Conservation (phyloP, 441 rosid species). For the Breynia disticha region DNA sequence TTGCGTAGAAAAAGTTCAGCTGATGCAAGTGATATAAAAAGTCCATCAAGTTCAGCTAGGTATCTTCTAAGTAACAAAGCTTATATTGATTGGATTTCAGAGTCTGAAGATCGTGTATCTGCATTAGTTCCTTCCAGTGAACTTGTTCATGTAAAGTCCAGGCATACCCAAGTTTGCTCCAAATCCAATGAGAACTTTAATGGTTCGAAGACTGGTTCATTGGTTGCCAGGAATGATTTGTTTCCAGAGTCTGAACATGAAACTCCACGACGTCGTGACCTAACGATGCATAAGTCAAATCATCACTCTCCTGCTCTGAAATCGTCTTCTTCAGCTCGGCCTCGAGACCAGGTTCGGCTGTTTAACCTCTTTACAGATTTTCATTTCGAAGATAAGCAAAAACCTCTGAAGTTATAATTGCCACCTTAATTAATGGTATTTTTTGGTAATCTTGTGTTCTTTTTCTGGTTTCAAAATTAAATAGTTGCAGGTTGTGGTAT, state of each 20-base stretch:
- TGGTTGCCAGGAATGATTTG: conserved; percentile 6
- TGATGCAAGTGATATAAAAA: conserved; percentile 33
- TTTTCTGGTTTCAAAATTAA: background rate
- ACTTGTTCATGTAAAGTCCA: conserved; percentile 7
- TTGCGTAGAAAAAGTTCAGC: conserved; percentile 52
- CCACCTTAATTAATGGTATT: background rate
- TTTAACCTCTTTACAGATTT: too few relatives aligned
- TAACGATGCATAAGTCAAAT: conserved; percentile 19
- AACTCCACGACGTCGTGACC: conserved; percentile 19
- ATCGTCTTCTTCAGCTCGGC: conserved; percentile 31
- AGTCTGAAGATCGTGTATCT: conserved; percentile 20
- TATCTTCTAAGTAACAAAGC: conserved; percentile 47
- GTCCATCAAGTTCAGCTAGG: conserved; percentile 36
- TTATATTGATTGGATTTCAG: conserved; percentile 38
- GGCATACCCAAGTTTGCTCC: background rate
- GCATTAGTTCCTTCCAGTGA: conserved; percentile 13
- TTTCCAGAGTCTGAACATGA: conserved; percentile 9
- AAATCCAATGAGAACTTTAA: background rate
- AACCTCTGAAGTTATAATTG: background rate
- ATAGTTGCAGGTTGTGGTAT: conserved; percentile 59
- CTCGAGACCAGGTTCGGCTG: conserved; percentile 40
- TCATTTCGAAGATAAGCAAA: too few relatives aligned
- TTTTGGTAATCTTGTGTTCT: background rate
- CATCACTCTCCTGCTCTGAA: conserved; percentile 34
- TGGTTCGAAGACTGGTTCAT: conserved; percentile 3